These are phyloP conservation scores for Candida xyloterini DNA, from an alignment of 805 yeast species.

Conservation along the genomic window DNA sequence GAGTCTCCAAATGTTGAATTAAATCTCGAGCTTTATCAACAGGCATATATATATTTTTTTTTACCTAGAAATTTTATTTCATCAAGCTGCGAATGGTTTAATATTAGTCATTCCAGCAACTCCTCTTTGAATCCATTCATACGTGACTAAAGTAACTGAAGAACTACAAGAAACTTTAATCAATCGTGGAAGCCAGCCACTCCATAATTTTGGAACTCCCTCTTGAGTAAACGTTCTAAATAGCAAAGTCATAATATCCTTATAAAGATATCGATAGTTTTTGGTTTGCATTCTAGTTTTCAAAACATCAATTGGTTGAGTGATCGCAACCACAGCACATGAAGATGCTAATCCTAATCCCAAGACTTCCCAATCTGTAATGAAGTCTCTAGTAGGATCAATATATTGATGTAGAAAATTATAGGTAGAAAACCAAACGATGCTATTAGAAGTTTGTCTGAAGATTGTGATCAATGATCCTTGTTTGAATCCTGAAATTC, in stretches of 20 bases:
- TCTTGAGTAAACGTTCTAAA: slow-evolving; percentile 47
- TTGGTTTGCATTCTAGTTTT: slow-evolving; percentile 85
- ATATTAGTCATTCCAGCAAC: slow-evolving; percentile 29
- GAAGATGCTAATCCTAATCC: slow-evolving; percentile 63
- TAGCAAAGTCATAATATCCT: slow-evolving; percentile 58
- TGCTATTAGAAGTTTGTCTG: slow-evolving; percentile 75
- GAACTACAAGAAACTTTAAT: slow-evolving; percentile 70
- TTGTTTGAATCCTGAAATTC: slow-evolving; percentile 72
- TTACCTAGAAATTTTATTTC: slow-evolving; percentile 3
- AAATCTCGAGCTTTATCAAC: slow-evolving; percentile 8
- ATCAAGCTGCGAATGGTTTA: slow-evolving; percentile 30
- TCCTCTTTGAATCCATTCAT: slow-evolving; percentile 53
- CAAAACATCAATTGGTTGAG: slow-evolving; percentile 87
- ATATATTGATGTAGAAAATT: slow-evolving; percentile 70
- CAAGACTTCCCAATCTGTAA: slow-evolving; percentile 35
- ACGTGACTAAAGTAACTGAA: slow-evolving; percentile 62
- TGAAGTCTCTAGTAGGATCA: slow-evolving; percentile 49
- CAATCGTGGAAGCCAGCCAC: slow-evolving; percentile 64
- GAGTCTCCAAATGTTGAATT: slow-evolving; percentile 13
- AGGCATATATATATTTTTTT: not conserved
- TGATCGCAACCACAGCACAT: slow-evolving; percentile 65
- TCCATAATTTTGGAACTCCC: slow-evolving; percentile 48
- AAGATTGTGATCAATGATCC: slow-evolving; percentile 81
- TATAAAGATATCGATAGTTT: slow-evolving; percentile 55
- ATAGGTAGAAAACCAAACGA: slow-evolving; percentile 81